Evolutionary conservation across 2,329 filamentous ascomycete genomes (phyloP).

Genomic region (Colletotrichum cuscutae): DNA sequence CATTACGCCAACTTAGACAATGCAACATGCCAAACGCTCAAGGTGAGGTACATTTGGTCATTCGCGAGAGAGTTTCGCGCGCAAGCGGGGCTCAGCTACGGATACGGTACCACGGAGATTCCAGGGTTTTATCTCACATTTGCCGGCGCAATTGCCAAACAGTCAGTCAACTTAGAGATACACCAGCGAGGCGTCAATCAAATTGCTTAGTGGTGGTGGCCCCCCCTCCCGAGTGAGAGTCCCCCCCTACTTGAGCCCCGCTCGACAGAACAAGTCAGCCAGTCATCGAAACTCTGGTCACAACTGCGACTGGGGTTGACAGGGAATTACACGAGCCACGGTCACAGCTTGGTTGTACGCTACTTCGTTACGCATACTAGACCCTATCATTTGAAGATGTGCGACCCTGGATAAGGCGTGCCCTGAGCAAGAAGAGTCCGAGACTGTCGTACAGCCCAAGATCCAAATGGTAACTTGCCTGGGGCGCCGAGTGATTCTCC

Average conservation of each 20-base stretch:
- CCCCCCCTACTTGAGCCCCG: background rate
- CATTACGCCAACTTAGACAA: background rate
- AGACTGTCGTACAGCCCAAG: background rate
- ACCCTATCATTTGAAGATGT: background rate
- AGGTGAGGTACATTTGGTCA: background rate
- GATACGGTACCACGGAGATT: background rate
- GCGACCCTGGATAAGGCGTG: background rate
- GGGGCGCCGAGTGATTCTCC: background rate
- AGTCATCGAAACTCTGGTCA: slow-evolving; percentile 6
- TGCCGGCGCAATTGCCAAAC: slow-evolving; percentile 5
- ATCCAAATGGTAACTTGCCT: background rate
- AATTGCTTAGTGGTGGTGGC: background rate
- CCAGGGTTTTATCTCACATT: slow-evolving; percentile 3
- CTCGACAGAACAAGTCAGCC: background rate
- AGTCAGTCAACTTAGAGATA: slow-evolving; percentile 11
- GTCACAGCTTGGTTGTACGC: slow-evolving; percentile 3
- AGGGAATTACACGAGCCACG: slow-evolving; percentile 3
- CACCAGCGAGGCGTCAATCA: background rate
- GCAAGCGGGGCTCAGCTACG: background rate
- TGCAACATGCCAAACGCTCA: background rate
- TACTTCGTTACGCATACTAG: background rate
- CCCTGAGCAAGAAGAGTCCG: background rate
- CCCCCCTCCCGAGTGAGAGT: no score
- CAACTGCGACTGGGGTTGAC: slow-evolving; percentile 27
- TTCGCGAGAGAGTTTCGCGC: background rate